Evolutionary conservation across 768 basidiomycete genomes (phyloP).

Genomic region (Clathrus columnatus): DNA sequence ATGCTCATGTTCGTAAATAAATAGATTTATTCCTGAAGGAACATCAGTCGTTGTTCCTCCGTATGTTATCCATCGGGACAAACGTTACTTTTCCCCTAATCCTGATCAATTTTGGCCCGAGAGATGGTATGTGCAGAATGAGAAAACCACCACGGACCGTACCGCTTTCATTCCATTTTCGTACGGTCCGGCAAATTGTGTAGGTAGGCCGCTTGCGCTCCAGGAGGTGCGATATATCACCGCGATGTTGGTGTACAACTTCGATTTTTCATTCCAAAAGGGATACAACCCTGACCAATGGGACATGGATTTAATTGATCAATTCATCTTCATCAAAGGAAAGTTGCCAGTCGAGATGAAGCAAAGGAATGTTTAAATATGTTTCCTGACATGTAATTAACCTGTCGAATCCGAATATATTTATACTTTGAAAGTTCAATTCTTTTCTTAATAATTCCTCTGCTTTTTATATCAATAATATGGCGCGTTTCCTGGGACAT

Average conservation of each 20-base stretch:
- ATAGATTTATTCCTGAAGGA: slow-evolving; percentile 35
- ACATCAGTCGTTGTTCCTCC: slow-evolving; percentile 22
- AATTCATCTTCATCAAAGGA: slow-evolving; percentile 22
- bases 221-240: slow-evolving; percentile 15
- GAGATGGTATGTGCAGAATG: slow-evolving; percentile 24
- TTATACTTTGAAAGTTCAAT: too few species aligned
- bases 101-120: slow-evolving; percentile 38
- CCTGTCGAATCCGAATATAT: too few species aligned
- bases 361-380: background rate
- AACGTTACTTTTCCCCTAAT: slow-evolving; percentile 34
- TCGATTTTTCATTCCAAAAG: slow-evolving; percentile 28
- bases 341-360: slow-evolving; percentile 11
- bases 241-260: slow-evolving; percentile 31
- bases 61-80: slow-evolving; percentile 32
- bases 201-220: slow-evolving; percentile 39
- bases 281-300: slow-evolving; percentile 23
- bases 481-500: too few species aligned
- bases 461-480: too few species aligned
- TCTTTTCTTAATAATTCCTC: too few species aligned
- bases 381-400: too few species aligned
- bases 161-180: slow-evolving; percentile 37
- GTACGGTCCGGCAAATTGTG: slow-evolving; percentile 42
- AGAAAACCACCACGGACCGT: background rate
- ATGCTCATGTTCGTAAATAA: background rate
- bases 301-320: slow-evolving; percentile 23